Percentiles rank a stretch among this genome's conserved stretches.
These are phyloP conservation scores for Leccinum subtestaceum DNA, from an alignment of 768 basidiomycete genomes.

Conservation along the genomic window DNA sequence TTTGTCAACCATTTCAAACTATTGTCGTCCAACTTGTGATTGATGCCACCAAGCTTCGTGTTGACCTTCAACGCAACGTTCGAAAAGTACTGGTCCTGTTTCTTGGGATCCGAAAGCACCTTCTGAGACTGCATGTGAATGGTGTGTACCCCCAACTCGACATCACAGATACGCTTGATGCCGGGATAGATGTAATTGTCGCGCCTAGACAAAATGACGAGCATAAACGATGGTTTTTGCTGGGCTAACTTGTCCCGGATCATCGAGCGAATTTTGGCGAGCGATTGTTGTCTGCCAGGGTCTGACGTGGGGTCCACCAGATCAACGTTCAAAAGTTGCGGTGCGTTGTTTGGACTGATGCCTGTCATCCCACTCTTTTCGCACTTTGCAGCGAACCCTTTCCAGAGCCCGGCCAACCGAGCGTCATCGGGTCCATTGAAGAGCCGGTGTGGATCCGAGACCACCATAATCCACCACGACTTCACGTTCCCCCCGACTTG, in stretches of 20 bases:
- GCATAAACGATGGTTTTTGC: constrained; percentile 54
- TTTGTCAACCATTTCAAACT: too few species aligned
- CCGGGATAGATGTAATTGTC: constrained; percentile 81
- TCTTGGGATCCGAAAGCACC: too few species aligned
- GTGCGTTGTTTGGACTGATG: constrained; percentile 42
- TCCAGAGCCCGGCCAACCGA: constrained; percentile 40
- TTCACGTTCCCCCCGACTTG: constrained; percentile 48
- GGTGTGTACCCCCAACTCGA: constrained; percentile 71
- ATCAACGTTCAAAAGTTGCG: constrained; percentile 32
- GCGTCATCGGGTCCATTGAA: constrained; percentile 37
- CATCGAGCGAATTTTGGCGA: constrained; percentile 39
- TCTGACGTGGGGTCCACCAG: constrained; percentile 21
- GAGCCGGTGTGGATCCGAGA: constrained; percentile 46
- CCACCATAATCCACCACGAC: constrained; percentile 66
- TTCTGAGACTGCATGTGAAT: too few species aligned
- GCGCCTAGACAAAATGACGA: constrained; percentile 63
- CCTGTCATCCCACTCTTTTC: constrained; percentile 61
- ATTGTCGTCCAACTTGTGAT: too few species aligned
- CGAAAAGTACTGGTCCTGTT: too few species aligned
- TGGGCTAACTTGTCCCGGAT: constrained; percentile 34
- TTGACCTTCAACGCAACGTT: too few species aligned
- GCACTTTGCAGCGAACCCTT: constrained; percentile 56
- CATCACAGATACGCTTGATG: constrained; percentile 74
- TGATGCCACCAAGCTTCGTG: too few species aligned
- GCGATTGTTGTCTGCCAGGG: constrained; percentile 37